A percentile compares a stretch with the other conserved stretches of the same genome.
Evolutionary conservation across 805 yeast species (phyloP).

Genomic region (Saccharomycopsis capsularis): DNA sequence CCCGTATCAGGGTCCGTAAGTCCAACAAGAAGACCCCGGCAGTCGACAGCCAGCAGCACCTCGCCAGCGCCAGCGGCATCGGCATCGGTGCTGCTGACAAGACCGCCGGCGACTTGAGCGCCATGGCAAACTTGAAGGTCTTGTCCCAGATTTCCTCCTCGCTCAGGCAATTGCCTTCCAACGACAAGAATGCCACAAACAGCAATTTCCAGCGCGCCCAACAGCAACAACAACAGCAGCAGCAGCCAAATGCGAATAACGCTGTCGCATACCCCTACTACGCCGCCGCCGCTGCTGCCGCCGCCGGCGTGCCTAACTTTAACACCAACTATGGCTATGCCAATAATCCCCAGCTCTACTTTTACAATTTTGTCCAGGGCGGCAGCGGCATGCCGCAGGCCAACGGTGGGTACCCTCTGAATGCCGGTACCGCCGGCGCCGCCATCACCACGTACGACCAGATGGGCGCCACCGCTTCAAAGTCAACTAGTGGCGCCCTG

Average conservation of each 20-base stretch:
- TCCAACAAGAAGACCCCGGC: slow-evolving; percentile 34
- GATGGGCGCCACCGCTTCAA: too few relatives aligned
- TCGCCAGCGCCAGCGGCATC: neutral
- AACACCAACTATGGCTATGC: neutral
- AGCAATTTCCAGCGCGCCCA: neutral
- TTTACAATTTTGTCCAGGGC: neutral
- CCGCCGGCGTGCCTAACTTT: neutral
- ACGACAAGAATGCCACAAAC: neutral
- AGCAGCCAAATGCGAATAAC: neutral
- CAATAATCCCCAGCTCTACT: slow-evolving; percentile 3
- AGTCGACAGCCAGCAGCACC: neutral
- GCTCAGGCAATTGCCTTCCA: slow-evolving; percentile 5
- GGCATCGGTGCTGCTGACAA: neutral
- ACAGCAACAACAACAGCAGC: neutral
- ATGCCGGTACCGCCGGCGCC: too few relatives aligned
- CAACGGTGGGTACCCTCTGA: too few relatives aligned
- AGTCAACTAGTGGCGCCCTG: too few relatives aligned
- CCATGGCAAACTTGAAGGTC: slow-evolving; percentile 15
- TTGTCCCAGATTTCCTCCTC: slow-evolving; percentile 13
- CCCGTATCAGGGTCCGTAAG: slow-evolving; percentile 20
- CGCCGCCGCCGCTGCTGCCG: neutral
- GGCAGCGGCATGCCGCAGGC: too few relatives aligned
- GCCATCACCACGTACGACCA: too few relatives aligned
- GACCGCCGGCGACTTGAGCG: neutral
- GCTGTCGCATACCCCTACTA: neutral